Evolutionary conservation across 257 asterid species (phyloP).

Genomic region (Lycium ferocissimum): DNA sequence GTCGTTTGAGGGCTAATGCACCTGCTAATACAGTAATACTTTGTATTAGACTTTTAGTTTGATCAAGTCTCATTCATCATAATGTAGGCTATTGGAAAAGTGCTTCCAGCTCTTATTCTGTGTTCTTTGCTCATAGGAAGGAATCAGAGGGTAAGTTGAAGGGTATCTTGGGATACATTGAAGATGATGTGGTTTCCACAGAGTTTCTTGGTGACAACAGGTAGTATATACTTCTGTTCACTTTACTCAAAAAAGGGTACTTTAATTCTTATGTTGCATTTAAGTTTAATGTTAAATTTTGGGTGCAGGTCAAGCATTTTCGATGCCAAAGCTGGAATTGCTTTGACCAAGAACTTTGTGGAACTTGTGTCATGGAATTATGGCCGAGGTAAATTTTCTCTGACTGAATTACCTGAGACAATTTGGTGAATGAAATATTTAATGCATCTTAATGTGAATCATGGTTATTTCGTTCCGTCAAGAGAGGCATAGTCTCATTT

Average conservation of each 20-base stretch:
- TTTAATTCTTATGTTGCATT: too few relatives aligned
- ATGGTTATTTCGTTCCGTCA: background rate
- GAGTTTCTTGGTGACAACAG: constrained; percentile 79
- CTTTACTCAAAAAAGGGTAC: too few relatives aligned
- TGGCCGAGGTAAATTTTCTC: background rate
- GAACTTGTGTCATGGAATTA: too few relatives aligned
- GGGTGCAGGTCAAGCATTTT: too few relatives aligned
- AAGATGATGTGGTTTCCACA: constrained; percentile 77
- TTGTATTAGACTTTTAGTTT: background rate
- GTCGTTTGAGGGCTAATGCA: too few relatives aligned
- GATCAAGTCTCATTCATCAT: constrained; percentile 34
- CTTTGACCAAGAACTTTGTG: too few relatives aligned
- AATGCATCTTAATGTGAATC: background rate
- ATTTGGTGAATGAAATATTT: background rate
- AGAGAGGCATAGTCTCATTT: background rate
- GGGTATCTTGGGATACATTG: constrained; percentile 79
- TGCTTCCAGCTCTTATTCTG: constrained; percentile 61
- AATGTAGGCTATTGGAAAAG: constrained; percentile 83
- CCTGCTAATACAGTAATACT: too few relatives aligned
- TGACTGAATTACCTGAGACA: background rate
- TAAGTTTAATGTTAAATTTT: too few relatives aligned
- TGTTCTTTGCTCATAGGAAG: constrained; percentile 53
- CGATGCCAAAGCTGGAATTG: too few relatives aligned
- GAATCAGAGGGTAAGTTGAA: constrained; percentile 72
- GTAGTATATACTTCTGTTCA: too few relatives aligned